phyloP scores from a whole-genome alignment of 2,329 filamentous ascomycete species.

The Calonectria hawksworthii region DNA sequence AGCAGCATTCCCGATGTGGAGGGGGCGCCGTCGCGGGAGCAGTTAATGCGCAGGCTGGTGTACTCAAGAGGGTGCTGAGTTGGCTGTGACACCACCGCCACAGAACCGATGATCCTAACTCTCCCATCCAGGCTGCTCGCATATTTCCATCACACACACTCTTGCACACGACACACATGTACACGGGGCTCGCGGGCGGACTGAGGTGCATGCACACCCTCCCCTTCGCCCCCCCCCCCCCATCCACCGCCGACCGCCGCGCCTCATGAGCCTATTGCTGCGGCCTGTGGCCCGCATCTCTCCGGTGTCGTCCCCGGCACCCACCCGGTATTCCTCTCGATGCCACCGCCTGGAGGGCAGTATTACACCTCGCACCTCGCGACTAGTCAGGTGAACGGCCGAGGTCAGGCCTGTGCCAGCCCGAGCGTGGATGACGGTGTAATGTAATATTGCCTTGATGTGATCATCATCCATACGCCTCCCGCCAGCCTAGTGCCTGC shows the following conservation, averaged over 20 bases:
- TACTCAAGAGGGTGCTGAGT: constrained; percentile 39
- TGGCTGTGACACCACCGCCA: constrained; percentile 42
- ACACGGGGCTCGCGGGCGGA: neutral
- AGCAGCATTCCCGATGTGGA: neutral
- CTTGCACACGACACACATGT: constrained; percentile 14
- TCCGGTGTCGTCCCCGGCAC: constrained; percentile 19
- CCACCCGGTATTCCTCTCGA: neutral
- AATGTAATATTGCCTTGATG: constrained; percentile 2
- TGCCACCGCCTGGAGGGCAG: constrained; percentile 6
- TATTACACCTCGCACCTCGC: neutral
- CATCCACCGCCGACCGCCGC: constrained; percentile 21
- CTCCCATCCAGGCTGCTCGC: constrained; percentile 18
- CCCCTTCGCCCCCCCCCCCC: neutral
- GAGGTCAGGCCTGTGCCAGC: neutral
- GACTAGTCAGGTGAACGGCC: neutral
- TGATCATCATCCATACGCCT: neutral
- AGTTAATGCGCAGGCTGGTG: constrained; percentile 12
- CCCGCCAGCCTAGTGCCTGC: neutral
- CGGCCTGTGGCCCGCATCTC: constrained; percentile 19
- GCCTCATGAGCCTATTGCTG: constrained; percentile 22
- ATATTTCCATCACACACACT: constrained; percentile 25
- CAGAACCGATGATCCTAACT: constrained; percentile 31
- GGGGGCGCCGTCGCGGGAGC: neutral
- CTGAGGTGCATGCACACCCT: neutral
- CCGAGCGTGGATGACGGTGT: neutral